Conservation (phyloP, 2,329 filamentous ascomycete species). For the Cladophialophora exuberans region DNA sequence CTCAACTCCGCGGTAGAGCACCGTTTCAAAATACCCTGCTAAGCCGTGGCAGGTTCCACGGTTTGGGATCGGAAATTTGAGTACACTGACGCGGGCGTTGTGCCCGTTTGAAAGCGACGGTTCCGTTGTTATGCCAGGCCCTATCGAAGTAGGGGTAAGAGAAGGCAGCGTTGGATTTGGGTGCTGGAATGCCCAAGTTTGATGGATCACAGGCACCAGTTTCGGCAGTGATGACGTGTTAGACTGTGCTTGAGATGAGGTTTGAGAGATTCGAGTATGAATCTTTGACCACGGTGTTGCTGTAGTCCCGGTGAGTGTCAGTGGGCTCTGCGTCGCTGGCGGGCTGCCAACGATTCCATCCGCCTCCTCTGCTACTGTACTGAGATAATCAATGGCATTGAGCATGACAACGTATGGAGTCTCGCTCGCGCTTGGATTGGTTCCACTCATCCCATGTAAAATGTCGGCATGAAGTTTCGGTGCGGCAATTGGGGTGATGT, state of each 20-base stretch:
- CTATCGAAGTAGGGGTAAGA: conserved; percentile 45
- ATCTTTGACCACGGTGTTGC: conserved; percentile 19
- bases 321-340: conserved; percentile 9
- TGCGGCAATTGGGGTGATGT: conserved; percentile 87
- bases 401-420: conserved; percentile 95
- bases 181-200: conserved; percentile 49
- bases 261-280: conserved; percentile 28
- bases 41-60: conserved; percentile 87
- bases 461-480: conserved; percentile 86
- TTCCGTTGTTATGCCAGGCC: conserved; percentile 11
- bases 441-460: conserved; percentile 57
- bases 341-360: neutral
- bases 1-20: conserved; percentile 67
- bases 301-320: conserved; percentile 12
- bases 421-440: conserved; percentile 75
- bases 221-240: conserved; percentile 36
- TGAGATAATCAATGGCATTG: conserved; percentile 84
- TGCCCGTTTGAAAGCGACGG: conserved; percentile 69
- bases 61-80: conserved; percentile 76
- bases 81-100: conserved; percentile 77
- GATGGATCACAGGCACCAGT: conserved; percentile 43
- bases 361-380: conserved; percentile 62
- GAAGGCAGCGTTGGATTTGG: conserved; percentile 35
- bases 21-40: conserved; percentile 93
- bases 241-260: conserved; percentile 30